phyloP scores from a whole-genome alignment of 345 rosid genomes.

The Brassica carinata region DNA sequence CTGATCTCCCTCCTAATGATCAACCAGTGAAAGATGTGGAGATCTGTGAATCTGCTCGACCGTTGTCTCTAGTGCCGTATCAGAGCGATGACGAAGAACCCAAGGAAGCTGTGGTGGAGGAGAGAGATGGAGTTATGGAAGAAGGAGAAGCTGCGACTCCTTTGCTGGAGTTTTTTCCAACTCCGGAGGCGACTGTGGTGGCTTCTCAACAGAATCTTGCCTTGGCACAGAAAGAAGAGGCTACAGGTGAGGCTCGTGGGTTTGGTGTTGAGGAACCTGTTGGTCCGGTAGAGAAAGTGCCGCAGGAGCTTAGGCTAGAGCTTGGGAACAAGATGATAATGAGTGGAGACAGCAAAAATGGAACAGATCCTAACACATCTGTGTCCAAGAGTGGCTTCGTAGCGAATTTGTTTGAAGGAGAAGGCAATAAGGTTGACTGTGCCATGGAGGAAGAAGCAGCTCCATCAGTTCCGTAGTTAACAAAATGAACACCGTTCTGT shows the following conservation, averaged over 20 bases:
- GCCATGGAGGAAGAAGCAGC: slow-evolving; percentile 27
- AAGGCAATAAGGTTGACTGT: slow-evolving; percentile 7
- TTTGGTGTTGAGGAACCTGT: slow-evolving; percentile 29
- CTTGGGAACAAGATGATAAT: slow-evolving; percentile 34
- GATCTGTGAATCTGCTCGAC: slow-evolving; percentile 36
- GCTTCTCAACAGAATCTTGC: slow-evolving; percentile 28
- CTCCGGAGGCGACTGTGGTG: slow-evolving; percentile 20
- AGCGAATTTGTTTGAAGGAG: slow-evolving; percentile 28
- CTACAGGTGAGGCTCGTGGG: slow-evolving; percentile 28
- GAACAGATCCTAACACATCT: not conserved
- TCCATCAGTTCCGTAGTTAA: slow-evolving; percentile 14
- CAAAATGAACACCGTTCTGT: not conserved
- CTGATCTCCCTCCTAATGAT: slow-evolving; percentile 34
- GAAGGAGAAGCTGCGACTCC: slow-evolving; percentile 25
- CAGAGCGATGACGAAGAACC: slow-evolving; percentile 21
- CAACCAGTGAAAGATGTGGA: slow-evolving; percentile 38
- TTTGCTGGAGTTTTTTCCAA: slow-evolving; percentile 34
- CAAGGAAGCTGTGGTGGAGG: slow-evolving; percentile 28
- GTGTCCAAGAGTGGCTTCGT: slow-evolving; percentile 26
- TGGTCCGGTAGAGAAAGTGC: slow-evolving; percentile 32
- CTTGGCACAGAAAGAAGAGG: slow-evolving; percentile 35
- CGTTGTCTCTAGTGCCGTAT: slow-evolving; percentile 28
- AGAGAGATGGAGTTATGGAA: slow-evolving; percentile 23
- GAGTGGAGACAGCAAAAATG: slow-evolving; percentile 11
- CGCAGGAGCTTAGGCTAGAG: slow-evolving; percentile 40